phyloP scores from a whole-genome alignment of 192 early-diverging fungal genomes.

The Dissophora ornata region DNA sequence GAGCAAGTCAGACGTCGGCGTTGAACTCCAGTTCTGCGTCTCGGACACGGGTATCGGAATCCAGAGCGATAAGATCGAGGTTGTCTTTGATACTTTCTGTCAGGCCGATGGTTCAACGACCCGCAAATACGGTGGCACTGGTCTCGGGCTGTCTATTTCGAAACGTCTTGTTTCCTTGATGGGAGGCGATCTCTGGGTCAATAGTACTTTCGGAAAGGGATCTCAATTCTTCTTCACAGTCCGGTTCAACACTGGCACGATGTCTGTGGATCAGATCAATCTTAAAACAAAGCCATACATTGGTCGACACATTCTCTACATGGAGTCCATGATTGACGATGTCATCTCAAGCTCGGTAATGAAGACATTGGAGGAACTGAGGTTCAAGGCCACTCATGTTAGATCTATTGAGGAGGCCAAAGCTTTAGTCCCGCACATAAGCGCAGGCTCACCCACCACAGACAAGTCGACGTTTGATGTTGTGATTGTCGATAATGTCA shows the following conservation, averaged over 20 bases:
- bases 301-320: conserved; percentile 73
- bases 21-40: conserved; percentile 75
- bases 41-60: conserved; percentile 90
- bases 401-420: conserved; percentile 63
- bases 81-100: conserved; percentile 86
- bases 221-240: conserved; percentile 84
- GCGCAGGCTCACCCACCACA: conserved; percentile 20
- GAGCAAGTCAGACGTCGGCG: conserved; percentile 46
- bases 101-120: conserved; percentile 87
- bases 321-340: conserved; percentile 66
- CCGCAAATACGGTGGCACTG: conserved; percentile 88
- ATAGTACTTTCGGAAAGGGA: conserved; percentile 74
- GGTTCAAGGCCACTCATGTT: conserved; percentile 55
- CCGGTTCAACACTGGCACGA: conserved; percentile 59
- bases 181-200: conserved; percentile 84
- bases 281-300: conserved; percentile 66
- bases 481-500: conserved; percentile 73
- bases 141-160: conserved; percentile 86
- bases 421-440: conserved; percentile 45
- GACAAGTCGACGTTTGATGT: conserved; percentile 67
- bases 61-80: conserved; percentile 75
- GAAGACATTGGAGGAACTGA: conserved; percentile 62
- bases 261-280: conserved; percentile 53
- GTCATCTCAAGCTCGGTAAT: conserved; percentile 47
- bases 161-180: conserved; percentile 79